Base-by-base conservation (phyloP, 148 eudicot species). In the Rhododendron henanense region DNA sequence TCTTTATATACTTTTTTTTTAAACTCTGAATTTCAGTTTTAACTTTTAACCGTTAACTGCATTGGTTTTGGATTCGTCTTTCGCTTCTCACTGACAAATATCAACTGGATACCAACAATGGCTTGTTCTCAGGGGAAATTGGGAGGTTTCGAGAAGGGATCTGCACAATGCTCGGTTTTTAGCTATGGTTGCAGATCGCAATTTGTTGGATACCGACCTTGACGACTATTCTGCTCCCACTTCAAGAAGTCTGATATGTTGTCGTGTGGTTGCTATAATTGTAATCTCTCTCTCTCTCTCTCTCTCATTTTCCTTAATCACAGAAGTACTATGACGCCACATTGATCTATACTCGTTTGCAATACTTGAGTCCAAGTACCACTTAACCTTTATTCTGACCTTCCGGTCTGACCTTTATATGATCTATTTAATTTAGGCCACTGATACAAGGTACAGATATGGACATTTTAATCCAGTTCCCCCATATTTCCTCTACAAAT, bases 221-320 rank as follows among this genome's bases (percentile, higher is more conserved):
- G 94, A 94, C 57, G 94, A 91, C 37, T 91, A 90, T 44, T 65
- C 84, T 48, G 78, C 85, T 78, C 88, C 92, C 48, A 65, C 71
- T 83, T 86, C 94, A 75, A 88, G 90, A 86, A 90, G 94, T 90
- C 82, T 94, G 50, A 84, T 90, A n/a, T 94, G 94, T 77, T 93
- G 94, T 85, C 97, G 96, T 61, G 85, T 91, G 57, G 89, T 94
- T 61, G 91, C 94, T 59, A 91, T 90, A 78, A 92, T 92, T 41
- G 98, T 94, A 93, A 45, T 87, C 50, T 83, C 90, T 88, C 89
- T 25, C 45, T 84, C 48, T 73, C 79, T 16, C 44, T 77, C 80
- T 76, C 50, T 16, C 45, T 21, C 67, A 61, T 61, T 2, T 21
- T 61, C 8, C 67, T 28, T 69, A 10, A 71, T 71, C 37, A 71